Conservation (phyloP, 2,329 filamentous ascomycete species). For the Fusarium paranaense region DNA sequence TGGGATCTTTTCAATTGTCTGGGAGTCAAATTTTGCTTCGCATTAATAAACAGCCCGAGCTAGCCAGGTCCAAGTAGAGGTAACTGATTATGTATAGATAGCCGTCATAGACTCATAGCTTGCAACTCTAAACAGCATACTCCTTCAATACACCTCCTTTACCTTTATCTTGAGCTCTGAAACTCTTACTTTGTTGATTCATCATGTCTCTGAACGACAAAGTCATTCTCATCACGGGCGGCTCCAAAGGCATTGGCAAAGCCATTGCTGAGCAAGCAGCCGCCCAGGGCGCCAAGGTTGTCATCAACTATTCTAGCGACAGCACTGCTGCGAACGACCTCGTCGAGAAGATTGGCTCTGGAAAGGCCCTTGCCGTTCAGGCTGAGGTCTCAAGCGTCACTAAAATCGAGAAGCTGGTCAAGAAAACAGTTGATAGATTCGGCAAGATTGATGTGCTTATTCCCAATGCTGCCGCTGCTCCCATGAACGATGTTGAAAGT, state of each 20-base stretch:
- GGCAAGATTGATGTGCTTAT: neutral
- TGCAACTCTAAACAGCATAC: neutral
- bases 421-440: neutral
- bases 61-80: neutral
- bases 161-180: neutral
- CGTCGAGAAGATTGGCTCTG: neutral
- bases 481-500: neutral
- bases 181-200: neutral
- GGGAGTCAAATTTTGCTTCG: neutral
- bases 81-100: neutral
- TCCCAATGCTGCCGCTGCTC: neutral
- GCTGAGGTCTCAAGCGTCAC: neutral
- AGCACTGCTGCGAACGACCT: neutral
- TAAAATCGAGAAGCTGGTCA: neutral
- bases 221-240: neutral
- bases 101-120: neutral
- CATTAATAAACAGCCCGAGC: neutral
- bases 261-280: neutral
- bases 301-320: neutral
- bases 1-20: neutral
- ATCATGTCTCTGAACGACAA: neutral
- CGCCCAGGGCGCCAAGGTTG: neutral
- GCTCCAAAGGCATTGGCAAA: neutral
- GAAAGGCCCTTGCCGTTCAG: neutral
- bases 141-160: no score